Evolutionary conservation across 768 basidiomycete species (phyloP).

Genomic region (Mycena leptocephala): DNA sequence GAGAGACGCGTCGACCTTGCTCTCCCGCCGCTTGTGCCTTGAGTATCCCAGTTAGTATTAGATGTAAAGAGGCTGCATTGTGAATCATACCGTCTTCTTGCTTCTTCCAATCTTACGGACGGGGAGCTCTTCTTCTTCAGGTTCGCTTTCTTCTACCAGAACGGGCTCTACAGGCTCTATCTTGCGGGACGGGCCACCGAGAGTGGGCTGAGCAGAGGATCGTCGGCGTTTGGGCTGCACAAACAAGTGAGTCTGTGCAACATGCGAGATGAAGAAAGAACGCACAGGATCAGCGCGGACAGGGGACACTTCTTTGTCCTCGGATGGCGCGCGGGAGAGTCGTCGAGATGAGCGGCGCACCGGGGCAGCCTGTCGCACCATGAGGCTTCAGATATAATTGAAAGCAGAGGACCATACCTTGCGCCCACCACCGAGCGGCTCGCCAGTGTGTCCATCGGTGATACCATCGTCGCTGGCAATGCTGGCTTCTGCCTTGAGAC

Average conservation of each 20-base stretch:
- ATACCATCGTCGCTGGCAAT: slow-evolving; percentile 88
- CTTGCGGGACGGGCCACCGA: slow-evolving; percentile 67
- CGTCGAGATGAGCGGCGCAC: slow-evolving; percentile 76
- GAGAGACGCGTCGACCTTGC: slow-evolving; percentile 72
- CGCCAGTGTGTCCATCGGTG: slow-evolving; percentile 87
- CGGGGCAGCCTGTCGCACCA: slow-evolving; percentile 40
- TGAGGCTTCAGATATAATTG: background rate
- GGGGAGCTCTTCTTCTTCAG: slow-evolving; percentile 76
- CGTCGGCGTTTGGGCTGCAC: slow-evolving; percentile 85
- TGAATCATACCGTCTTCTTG: slow-evolving; percentile 68
- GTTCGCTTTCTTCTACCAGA: slow-evolving; percentile 83
- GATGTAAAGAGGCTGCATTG: background rate
- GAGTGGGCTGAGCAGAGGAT: slow-evolving; percentile 82
- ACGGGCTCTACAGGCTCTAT: slow-evolving; percentile 57
- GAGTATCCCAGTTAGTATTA: slow-evolving; percentile 17
- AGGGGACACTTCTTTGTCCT: slow-evolving; percentile 58
- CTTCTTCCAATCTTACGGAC: slow-evolving; percentile 73
- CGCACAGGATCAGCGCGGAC: slow-evolving; percentile 72
- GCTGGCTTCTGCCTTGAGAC: slow-evolving; percentile 77
- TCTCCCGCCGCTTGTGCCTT: slow-evolving; percentile 67
- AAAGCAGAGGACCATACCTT: slow-evolving; percentile 55
- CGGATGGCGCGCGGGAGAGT: slow-evolving; percentile 70
- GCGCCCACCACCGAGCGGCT: slow-evolving; percentile 65
- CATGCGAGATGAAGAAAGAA: slow-evolving; percentile 34
- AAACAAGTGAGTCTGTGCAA: slow-evolving; percentile 28